These are phyloP conservation scores for Cnidoscolus chayamansa DNA, from an alignment of 441 rosid genomes.

Conservation along the genomic window DNA sequence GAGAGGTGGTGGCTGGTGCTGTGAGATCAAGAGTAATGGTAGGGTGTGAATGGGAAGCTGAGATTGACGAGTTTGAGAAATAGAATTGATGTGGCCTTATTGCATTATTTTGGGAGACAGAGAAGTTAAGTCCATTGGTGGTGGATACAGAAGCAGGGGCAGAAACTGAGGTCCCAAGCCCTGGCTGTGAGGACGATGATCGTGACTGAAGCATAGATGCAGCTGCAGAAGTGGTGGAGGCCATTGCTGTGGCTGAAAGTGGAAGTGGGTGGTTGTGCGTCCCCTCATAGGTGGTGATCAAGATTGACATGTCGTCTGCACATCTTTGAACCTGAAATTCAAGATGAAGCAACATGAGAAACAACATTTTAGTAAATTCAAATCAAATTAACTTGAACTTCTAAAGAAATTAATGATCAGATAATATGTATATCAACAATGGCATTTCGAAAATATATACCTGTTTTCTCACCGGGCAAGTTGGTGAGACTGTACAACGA, in stretches of 20 bases:
- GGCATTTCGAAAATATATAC: slow-evolving; percentile 25
- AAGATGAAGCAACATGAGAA: background rate
- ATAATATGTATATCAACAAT: no score
- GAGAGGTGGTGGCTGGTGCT: slow-evolving; percentile 33
- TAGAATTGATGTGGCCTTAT: slow-evolving; percentile 35
- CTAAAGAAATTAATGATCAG: no score
- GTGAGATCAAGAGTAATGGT: slow-evolving; percentile 66
- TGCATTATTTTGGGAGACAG: slow-evolving; percentile 42
- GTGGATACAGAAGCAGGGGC: slow-evolving; percentile 34
- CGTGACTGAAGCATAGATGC: slow-evolving; percentile 73
- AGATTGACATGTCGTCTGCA: slow-evolving; percentile 68
- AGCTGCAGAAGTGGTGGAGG: slow-evolving; percentile 84
- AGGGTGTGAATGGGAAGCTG: slow-evolving; percentile 42
- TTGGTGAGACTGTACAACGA: slow-evolving; percentile 73
- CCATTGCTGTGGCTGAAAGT: slow-evolving; percentile 79
- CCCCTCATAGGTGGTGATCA: slow-evolving; percentile 84
- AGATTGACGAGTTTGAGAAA: slow-evolving; percentile 40
- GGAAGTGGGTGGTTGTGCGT: slow-evolving; percentile 87
- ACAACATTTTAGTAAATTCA: background rate
- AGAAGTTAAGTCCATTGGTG: slow-evolving; percentile 47
- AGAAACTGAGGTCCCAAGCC: slow-evolving; percentile 24
- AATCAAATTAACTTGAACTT: background rate
- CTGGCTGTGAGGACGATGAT: slow-evolving; percentile 33
- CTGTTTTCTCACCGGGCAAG: slow-evolving; percentile 88
- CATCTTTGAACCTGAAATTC: slow-evolving; percentile 76